These are phyloP conservation scores for Paxillus involutus DNA, from an alignment of 768 basidiomycete genomes.

Conservation along the genomic window DNA sequence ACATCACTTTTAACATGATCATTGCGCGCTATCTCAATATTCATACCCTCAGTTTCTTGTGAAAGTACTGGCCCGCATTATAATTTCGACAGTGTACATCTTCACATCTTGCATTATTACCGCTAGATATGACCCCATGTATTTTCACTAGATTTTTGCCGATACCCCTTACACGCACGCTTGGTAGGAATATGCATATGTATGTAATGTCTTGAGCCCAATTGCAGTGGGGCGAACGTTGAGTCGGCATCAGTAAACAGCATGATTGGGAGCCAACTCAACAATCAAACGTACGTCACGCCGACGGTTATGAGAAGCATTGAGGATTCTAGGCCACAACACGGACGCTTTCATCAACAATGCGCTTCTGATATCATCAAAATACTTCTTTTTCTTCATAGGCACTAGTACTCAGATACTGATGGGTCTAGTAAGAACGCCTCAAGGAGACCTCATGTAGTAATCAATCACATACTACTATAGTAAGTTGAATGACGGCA, in stretches of 20 bases:
- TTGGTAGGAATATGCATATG: not conserved
- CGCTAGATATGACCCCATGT: slow-evolving; percentile 20
- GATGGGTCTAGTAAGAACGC: not conserved
- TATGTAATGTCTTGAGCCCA: not conserved
- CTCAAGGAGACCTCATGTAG: not conserved
- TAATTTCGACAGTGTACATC: slow-evolving; percentile 4
- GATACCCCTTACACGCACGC: slow-evolving; percentile 20
- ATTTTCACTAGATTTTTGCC: slow-evolving; percentile 11
- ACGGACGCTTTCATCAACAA: not conserved
- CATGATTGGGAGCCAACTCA: not conserved
- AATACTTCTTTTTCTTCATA: not conserved
- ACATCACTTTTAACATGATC: not conserved
- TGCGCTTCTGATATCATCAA: not conserved
- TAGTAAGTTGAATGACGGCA: not conserved
- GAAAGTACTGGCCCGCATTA: not conserved
- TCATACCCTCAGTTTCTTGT: not conserved
- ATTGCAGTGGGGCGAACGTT: not conserved
- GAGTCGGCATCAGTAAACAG: too few species aligned
- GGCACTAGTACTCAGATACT: not conserved
- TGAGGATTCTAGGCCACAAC: not conserved
- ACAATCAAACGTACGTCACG: not conserved
- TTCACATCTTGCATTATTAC: slow-evolving; percentile 8
- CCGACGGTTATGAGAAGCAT: not conserved
- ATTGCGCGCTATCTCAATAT: not conserved
- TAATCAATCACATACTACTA: not conserved